Base-by-base conservation (phyloP, 2,329 filamentous ascomycete genomes). In the Aspergillus niger region DNA sequence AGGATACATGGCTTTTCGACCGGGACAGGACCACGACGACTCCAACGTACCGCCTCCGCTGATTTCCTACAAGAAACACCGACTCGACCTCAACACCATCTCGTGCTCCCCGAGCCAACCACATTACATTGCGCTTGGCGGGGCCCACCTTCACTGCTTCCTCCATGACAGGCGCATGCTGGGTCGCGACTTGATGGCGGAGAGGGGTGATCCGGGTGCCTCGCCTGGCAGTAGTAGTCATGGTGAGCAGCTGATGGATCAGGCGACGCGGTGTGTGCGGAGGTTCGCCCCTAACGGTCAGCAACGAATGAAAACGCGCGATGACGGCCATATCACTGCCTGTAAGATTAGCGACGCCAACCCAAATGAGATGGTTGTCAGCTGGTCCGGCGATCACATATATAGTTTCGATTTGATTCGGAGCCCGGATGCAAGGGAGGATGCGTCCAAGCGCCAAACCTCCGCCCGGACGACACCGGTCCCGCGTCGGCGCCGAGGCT, bases 281-380 rank as follows among this genome's bases (percentile, higher is more conserved):
- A 84, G 87, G 63, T 89, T 90, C 70, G 87, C 86, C 11, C 87
- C 87, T 1, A 77, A 82, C 60, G 85, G 86, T n/a, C 81, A 85
- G 72, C 77, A 77, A 58, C 77, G 78, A 48, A 78, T 77, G 59
- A 72, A 65, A 28, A 58, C 67, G n/a, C 67, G 71, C 15, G 84
- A 87, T 57, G 83, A 83, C 62, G 85, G 86, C 4, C 86, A 89
- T 66, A 89, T 90, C 67, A 89, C 87, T 2, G 86, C 87, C 15
- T 89, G 86, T 74, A 90, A 89, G 74, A 90, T 90, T 68, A 89
- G 86, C 65, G 86, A 89, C 74, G 85, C 85, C 8, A 83, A 87
- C 61, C 88, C 87, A 0, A 87, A 89, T 63, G 87, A 90, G 67
- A 83, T 90, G 68, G 75, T 90, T 13, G 87, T 85, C 22, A 89